These are phyloP conservation scores for Blastocystis sp. DNA, from an alignment of 352 stramenopile species.

Conservation along the genomic window DNA sequence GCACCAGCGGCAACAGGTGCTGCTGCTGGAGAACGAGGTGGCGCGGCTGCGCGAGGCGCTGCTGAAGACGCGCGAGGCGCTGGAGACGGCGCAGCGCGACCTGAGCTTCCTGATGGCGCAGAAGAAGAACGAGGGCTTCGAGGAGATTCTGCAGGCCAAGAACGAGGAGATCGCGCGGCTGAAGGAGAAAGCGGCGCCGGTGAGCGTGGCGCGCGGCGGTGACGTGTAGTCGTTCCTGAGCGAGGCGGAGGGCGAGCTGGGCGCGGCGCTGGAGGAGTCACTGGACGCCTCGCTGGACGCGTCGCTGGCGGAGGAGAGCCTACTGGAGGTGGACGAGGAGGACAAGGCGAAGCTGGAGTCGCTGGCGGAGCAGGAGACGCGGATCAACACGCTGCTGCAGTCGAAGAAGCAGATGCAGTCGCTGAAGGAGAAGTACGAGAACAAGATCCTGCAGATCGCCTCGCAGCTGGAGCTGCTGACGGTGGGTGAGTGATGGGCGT, in stretches of 20 bases:
- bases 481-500: neutral
- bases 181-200: conserved; percentile 38
- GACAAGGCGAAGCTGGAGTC: conserved; percentile 25
- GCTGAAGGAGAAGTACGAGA: conserved; percentile 32
- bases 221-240: neutral
- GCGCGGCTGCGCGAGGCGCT: neutral
- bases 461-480: conserved; percentile 26
- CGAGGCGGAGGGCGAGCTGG: neutral
- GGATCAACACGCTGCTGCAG: neutral
- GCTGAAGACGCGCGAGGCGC: conserved; percentile 10
- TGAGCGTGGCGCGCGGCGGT: neutral
- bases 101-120: conserved; percentile 53
- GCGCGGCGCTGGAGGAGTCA: neutral
- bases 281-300: neutral
- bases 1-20: conserved; percentile 46
- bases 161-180: conserved; percentile 64
- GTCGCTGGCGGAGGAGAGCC: neutral
- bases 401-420: conserved; percentile 41
- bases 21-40: conserved; percentile 72
- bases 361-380: conserved; percentile 31
- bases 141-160: conserved; percentile 54
- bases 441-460: conserved; percentile 30
- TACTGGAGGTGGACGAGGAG: neutral
- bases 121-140: conserved; percentile 20
- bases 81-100: neutral